Evolutionary conservation across 1,284 basidiomycete species (phyloP).

Genomic region (Blastosporella zonata): DNA sequence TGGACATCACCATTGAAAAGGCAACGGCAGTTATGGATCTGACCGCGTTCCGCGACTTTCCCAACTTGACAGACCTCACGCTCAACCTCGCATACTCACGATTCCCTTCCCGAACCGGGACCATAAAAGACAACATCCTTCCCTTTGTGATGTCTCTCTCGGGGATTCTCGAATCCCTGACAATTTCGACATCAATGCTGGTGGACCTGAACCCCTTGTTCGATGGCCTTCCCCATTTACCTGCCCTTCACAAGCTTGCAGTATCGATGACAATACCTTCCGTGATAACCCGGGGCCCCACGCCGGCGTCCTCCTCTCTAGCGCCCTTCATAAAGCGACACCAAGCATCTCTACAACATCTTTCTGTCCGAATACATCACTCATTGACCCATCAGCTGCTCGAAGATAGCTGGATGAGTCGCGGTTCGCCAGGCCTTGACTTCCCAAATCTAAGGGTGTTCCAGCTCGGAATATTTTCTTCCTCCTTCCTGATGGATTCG

Average conservation of each 20-base stretch:
- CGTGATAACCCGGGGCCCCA: not conserved
- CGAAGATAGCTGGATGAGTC: not conserved
- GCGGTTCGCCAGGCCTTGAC: not conserved
- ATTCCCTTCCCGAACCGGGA: conserved; percentile 5
- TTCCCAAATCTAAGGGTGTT: not conserved
- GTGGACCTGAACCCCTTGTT: conserved; percentile 19
- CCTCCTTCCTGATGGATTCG: too few species aligned
- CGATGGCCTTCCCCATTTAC: conserved; percentile 16
- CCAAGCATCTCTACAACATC: not conserved
- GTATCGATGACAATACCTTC: not conserved
- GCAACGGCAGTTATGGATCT: conserved; percentile 18
- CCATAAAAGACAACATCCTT: conserved; percentile 9
- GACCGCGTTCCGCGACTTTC: conserved; percentile 16
- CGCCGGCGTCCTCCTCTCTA: not conserved
- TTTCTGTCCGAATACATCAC: not conserved
- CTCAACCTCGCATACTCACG: conserved; percentile 20
- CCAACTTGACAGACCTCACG: conserved; percentile 16
- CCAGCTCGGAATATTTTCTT: not conserved
- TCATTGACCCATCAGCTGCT: not conserved
- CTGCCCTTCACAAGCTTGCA: conserved; percentile 14
- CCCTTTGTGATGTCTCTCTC: conserved; percentile 17
- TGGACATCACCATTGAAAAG: conserved; percentile 23
- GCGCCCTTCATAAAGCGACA: not conserved
- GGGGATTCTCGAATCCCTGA: conserved; percentile 19
- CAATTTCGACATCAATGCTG: conserved; percentile 18